Evolutionary conservation across 129 eudicot species (phyloP).

Genomic region (Lonicera japonica): DNA sequence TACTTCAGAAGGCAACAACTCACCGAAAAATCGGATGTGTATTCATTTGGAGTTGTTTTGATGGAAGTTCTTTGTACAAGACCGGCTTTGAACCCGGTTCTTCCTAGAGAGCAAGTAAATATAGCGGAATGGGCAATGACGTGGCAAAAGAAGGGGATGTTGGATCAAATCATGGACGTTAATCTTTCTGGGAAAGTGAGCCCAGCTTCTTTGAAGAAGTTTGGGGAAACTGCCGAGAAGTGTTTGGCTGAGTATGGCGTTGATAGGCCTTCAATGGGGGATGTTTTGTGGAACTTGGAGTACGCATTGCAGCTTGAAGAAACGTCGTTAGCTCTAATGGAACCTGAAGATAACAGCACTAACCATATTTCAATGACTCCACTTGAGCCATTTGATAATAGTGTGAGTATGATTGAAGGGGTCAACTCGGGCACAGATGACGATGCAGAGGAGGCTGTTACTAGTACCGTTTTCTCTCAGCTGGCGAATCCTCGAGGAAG

Average conservation of each 20-base stretch:
- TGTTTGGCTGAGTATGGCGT: conserved; percentile 91
- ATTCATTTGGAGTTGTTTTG: conserved; percentile 90
- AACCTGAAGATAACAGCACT: conserved; percentile 90
- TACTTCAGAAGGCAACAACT: conserved; percentile 93
- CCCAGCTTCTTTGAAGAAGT: conserved; percentile 74
- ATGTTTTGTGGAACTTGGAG: conserved; percentile 91
- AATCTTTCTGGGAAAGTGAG: conserved; percentile 73
- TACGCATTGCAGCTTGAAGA: conserved; percentile 97
- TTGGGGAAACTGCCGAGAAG: conserved; percentile 93
- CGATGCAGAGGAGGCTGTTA: conserved; percentile 66
- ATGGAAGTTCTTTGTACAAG: conserved; percentile 91
- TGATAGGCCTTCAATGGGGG: conserved; percentile 97
- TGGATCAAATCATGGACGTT: conserved; percentile 77
- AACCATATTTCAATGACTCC: conserved; percentile 73
- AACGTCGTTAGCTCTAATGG: conserved; percentile 58
- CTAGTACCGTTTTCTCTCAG: conserved; percentile 90
- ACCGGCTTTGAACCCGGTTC: conserved; percentile 92
- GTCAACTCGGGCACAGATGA: conserved; percentile 52
- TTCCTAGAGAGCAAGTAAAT: conserved; percentile 94
- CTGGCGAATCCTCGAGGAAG: conserved; percentile 88
- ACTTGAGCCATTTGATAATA: conserved; percentile 60
- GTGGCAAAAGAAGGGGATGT: conserved; percentile 86
- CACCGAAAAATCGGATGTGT: conserved; percentile 94
- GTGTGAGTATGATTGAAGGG: conserved; percentile 67
- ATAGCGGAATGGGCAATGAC: conserved; percentile 98